Conservation (phyloP, 306 rosid species). For the Boehmeria nivea region DNA sequence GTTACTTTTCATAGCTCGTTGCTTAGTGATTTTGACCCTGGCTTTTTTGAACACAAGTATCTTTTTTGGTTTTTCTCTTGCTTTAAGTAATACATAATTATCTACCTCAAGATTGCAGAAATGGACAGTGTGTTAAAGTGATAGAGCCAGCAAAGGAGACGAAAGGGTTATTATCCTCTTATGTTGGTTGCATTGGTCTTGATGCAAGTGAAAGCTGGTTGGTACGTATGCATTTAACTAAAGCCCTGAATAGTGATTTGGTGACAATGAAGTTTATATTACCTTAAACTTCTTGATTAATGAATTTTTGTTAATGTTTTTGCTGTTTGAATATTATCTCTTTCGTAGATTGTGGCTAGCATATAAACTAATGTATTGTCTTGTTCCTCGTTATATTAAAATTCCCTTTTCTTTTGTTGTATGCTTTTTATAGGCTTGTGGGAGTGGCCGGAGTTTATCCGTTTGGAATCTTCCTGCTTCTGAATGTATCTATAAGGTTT, state of each 20-base stretch:
- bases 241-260: background rate
- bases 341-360: too few species aligned
- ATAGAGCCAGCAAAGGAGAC: conserved; percentile 56
- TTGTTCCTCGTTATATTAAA: background rate
- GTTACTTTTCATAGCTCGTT: conserved; percentile 8
- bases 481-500: conserved; percentile 58
- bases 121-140: conserved; percentile 70
- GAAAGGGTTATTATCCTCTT: conserved; percentile 53
- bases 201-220: conserved; percentile 95
- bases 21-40: background rate
- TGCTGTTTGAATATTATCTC: too few species aligned
- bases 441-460: conserved; percentile 70
- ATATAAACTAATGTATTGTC: background rate
- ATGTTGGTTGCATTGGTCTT: conserved; percentile 68
- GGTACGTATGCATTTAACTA: conserved; percentile 46
- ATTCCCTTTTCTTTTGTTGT: background rate
- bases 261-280: too few species aligned
- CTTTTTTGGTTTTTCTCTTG: background rate
- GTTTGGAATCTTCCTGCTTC: conserved; percentile 93
- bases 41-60: background rate
- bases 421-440: conserved; percentile 62
- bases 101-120: conserved; percentile 62
- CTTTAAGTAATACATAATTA: conserved; percentile 1
- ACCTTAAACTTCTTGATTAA: background rate
- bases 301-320: background rate